Conservation (phyloP, 2,329 filamentous ascomycete species). For the Colletotrichum sp. region DNA sequence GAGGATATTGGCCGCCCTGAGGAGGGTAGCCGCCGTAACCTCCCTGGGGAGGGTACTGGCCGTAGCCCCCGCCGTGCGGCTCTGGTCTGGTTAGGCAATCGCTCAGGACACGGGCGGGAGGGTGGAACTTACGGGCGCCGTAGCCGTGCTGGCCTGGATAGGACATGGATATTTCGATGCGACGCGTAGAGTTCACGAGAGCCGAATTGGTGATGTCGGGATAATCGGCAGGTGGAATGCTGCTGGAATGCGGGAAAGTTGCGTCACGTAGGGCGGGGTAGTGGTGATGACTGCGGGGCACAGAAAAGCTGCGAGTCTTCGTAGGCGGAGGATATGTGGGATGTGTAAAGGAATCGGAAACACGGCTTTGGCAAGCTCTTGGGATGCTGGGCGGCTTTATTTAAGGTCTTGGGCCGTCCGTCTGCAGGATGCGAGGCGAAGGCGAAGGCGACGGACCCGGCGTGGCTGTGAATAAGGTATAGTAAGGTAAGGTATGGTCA, state of each 20-base stretch:
- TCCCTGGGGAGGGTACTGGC: constrained; percentile 35
- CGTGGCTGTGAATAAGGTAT: background rate
- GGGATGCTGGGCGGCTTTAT: background rate
- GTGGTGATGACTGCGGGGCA: background rate
- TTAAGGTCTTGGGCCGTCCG: background rate
- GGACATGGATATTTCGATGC: constrained; percentile 31
- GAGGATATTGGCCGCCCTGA: constrained; percentile 40
- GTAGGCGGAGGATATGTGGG: background rate
- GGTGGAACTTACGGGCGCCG: constrained; percentile 32
- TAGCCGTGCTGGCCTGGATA: constrained; percentile 39
- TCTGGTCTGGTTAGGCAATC: background rate
- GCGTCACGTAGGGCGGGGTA: constrained; percentile 13
- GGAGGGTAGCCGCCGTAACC: constrained; percentile 37
- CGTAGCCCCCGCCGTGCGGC: constrained; percentile 40
- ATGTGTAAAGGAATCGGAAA: background rate
- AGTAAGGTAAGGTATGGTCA: background rate
- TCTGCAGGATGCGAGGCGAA: background rate
- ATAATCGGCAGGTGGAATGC: background rate
- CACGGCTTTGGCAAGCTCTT: background rate
- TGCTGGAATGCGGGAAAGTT: background rate
- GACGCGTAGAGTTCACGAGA: background rate
- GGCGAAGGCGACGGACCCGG: background rate
- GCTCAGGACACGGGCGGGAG: background rate
- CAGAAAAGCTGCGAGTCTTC: background rate
- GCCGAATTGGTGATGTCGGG: background rate